Base-by-base conservation (phyloP, 2,329 filamentous ascomycete genomes). In the Aspergillus brunneoviolaceus region DNA sequence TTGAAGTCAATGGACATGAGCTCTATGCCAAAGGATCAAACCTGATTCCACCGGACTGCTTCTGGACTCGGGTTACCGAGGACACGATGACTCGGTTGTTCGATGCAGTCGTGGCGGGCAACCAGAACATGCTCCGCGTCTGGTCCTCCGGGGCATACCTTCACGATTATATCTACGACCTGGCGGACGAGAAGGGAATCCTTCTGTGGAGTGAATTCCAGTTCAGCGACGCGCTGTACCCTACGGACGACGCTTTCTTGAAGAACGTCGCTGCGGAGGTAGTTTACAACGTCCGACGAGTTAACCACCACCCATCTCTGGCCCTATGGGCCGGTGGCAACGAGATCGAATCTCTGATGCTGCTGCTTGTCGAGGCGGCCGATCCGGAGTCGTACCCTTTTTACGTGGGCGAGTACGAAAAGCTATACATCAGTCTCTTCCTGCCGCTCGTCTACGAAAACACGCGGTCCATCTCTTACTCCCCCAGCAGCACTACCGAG, bases 1-100 rank as follows among this genome's bases (percentile, higher is more conserved):
- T 89, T 63, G 85, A 88, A 68, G 79, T 89, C 60, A 89, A 89
- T 60, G 85, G 86, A 0, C 80, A 84, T 52, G 81, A 85, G 12
- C 86, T 89, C 64, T 89, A 87, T 65, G 85, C 84, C 2, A 87
- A 87, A 67, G 86, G 85, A 4, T 85, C 83, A 19, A 87, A 88
- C 63, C 82, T 88, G 63, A 85, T 88, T 53, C 85, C 85, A 0
- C 84, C 84, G 0, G 85, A 87, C 68, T 80, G 81, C 2, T 88
- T 88, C 69, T 87, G 85, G 84, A 81, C 85, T 1, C 77, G 84
- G 49, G 85, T 88, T 5, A 87, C 84, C 0, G 70, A 76, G 25
- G 72, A 74, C 0, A 80, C 79, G 49, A 85, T 88, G 65, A 70
- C 73, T 5, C 76, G 80, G 42, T 72, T 87, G 0, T 85, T 87